phyloP scores from a whole-genome alignment of 345 rosid species.

The Eucalyptus camaldulensis region DNA sequence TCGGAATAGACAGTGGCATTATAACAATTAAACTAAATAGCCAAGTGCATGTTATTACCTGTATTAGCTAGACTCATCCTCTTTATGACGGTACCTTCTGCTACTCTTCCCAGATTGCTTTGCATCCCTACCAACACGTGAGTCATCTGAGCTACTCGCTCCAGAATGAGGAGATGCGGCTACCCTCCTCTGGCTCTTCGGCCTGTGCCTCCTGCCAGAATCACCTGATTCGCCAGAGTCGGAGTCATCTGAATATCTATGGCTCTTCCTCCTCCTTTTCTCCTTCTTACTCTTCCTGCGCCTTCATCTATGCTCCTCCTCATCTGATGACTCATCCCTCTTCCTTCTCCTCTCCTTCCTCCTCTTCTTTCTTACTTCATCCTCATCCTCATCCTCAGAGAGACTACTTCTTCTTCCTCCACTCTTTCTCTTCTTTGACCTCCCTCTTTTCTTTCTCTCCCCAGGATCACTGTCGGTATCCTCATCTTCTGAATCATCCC shows the following conservation, averaged over 20 bases:
- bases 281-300: conserved; percentile 6
- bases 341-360: conserved; percentile 61
- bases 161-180: conserved; percentile 38
- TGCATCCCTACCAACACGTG: conserved; percentile 49
- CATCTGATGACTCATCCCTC: conserved; percentile 28
- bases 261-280: conserved; percentile 39
- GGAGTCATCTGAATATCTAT: conserved; percentile 21
- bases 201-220: conserved; percentile 17
- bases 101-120: conserved; percentile 45
- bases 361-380: conserved; percentile 30
- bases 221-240: conserved; percentile 28
- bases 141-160: conserved; percentile 31
- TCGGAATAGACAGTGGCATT: background rate
- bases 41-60: background rate
- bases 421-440: conserved; percentile 67
- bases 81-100: conserved; percentile 31
- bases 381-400: conserved; percentile 45
- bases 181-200: conserved; percentile 37
- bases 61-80: conserved; percentile 2
- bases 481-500: too few relatives aligned
- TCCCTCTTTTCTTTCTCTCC: conserved; percentile 2
- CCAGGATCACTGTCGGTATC: too few relatives aligned
- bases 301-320: conserved; percentile 20
- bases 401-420: conserved; percentile 33
- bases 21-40: background rate